Percentiles rank a stretch among this genome's conserved stretches.
Conservation (phyloP, 495 filamentous ascomycete species). For the Trichoderma asperelloides region DNA sequence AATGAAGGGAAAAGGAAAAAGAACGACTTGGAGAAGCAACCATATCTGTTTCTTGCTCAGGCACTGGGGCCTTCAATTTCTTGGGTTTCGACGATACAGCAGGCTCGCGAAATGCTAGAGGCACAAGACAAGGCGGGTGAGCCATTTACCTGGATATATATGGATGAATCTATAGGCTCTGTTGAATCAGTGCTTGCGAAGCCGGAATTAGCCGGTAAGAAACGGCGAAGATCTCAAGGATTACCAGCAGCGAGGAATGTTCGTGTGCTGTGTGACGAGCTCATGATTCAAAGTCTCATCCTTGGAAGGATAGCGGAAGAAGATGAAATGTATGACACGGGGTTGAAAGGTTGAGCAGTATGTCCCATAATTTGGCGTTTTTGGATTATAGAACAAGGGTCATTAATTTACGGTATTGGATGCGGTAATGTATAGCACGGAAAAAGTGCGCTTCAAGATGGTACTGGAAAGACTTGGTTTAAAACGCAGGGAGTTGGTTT, state of each 20-base stretch:
- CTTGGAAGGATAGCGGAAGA: constrained; percentile 68
- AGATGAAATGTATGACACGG: constrained; percentile 32
- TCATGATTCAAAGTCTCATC: constrained; percentile 89
- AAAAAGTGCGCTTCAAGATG: too few species aligned
- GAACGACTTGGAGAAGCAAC: constrained; percentile 48
- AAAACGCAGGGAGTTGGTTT: too few species aligned
- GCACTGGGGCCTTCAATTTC: constrained; percentile 66
- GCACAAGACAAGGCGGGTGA: constrained; percentile 37
- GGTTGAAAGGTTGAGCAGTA: background rate
- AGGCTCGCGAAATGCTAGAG: constrained; percentile 48
- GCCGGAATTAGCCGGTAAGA: constrained; percentile 18
- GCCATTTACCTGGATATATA: constrained; percentile 75
- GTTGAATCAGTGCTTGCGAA: constrained; percentile 12
- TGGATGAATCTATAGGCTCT: constrained; percentile 47
- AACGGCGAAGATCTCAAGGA: constrained; percentile 34
- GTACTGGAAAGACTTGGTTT: too few species aligned
- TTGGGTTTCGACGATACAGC: constrained; percentile 53
- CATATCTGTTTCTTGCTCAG: constrained; percentile 62
- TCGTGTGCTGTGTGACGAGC: constrained; percentile 67
- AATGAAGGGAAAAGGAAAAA: constrained; percentile 40
- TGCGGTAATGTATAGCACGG: too few species aligned
- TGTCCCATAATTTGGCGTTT: background rate
- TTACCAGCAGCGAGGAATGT: constrained; percentile 38
- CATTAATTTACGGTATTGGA: background rate
- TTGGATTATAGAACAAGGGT: background rate